Conservation (phyloP, 768 basidiomycete genomes). For the Steccherinum ochraceum region DNA sequence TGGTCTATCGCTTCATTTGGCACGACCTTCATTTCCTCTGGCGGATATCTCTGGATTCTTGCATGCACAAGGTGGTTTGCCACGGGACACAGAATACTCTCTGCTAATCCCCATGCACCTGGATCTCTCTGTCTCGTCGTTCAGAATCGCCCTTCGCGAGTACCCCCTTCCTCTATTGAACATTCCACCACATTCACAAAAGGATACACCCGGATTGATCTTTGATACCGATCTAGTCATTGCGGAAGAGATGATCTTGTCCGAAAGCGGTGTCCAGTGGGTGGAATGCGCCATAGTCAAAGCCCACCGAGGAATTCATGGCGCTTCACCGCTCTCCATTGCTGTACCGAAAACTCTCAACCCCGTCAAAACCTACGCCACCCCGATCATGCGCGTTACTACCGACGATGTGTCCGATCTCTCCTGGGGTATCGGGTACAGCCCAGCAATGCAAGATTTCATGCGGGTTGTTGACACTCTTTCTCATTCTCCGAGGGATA, state of each 20-base stretch:
- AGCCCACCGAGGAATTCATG: conserved; percentile 43
- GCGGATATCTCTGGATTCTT: conserved; percentile 58
- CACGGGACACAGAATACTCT: conserved; percentile 64
- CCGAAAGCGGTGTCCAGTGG: conserved; percentile 62
- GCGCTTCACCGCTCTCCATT: conserved; percentile 48
- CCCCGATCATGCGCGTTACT: conserved; percentile 62
- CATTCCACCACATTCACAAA: conserved; percentile 46
- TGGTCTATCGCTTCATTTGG: conserved; percentile 49
- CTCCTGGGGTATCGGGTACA: conserved; percentile 86
- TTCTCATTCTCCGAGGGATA: conserved; percentile 70
- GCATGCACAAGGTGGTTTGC: conserved; percentile 64
- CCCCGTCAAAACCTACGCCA: conserved; percentile 90
- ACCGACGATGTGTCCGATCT: conserved; percentile 63
- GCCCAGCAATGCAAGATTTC: conserved; percentile 81
- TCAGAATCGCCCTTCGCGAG: conserved; percentile 67
- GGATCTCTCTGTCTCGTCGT: conserved; percentile 54
- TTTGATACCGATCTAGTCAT: conserved; percentile 78
- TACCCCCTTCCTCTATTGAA: conserved; percentile 84
- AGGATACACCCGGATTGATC: conserved; percentile 40
- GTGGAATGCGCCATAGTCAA: conserved; percentile 60
- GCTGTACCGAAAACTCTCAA: conserved; percentile 85
- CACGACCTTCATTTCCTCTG: conserved; percentile 52
- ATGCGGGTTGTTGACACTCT: conserved; percentile 79
- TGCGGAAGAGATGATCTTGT: conserved; percentile 75
- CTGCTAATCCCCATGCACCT: conserved; percentile 82